Evolutionary conservation across 352 stramenopile species (phyloP).

Genomic region (Globisporangium iwayamae): DNA sequence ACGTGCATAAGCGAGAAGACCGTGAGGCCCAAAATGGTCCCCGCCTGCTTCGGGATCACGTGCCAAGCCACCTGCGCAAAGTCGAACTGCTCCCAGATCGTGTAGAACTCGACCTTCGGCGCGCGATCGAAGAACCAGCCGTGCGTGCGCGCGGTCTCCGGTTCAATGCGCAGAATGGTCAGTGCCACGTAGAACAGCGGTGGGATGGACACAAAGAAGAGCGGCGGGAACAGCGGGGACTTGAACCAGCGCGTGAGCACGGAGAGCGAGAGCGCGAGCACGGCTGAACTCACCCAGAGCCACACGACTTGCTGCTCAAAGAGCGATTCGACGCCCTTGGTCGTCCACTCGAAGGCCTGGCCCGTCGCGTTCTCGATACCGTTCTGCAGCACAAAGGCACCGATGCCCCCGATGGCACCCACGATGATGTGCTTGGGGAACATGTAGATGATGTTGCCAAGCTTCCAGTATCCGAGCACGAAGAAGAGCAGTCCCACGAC

Average conservation of each 20-base stretch:
- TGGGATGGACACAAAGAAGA: conserved; percentile 81
- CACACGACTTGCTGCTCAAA: conserved; percentile 51
- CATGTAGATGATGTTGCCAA: conserved; percentile 91
- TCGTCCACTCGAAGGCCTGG: conserved; percentile 55
- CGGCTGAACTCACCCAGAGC: conserved; percentile 65
- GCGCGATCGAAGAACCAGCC: conserved; percentile 78
- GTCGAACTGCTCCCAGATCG: conserved; percentile 73
- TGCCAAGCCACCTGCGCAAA: conserved; percentile 62
- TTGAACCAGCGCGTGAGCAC: conserved; percentile 52
- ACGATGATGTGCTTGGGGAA: conserved; percentile 95
- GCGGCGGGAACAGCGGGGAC: conserved; percentile 64
- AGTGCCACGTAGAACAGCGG: conserved; percentile 73
- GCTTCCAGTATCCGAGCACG: conserved; percentile 82
- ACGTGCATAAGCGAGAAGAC: conserved; percentile 95
- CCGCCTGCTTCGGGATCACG: conserved; percentile 69
- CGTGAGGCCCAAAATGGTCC: conserved; percentile 83
- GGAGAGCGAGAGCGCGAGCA: conserved; percentile 46
- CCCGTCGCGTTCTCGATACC: conserved; percentile 85
- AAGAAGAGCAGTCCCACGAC: conserved; percentile 90
- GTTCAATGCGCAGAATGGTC: conserved; percentile 42
- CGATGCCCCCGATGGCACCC: conserved; percentile 93
- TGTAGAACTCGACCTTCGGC: conserved; percentile 67
- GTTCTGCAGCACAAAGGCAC: conserved; percentile 82
- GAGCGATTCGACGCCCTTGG: conserved; percentile 41
- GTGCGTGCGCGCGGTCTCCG: conserved; percentile 51